phyloP scores from a whole-genome alignment of 2,329 filamentous ascomycete species.

The Alternaria sp. region DNA sequence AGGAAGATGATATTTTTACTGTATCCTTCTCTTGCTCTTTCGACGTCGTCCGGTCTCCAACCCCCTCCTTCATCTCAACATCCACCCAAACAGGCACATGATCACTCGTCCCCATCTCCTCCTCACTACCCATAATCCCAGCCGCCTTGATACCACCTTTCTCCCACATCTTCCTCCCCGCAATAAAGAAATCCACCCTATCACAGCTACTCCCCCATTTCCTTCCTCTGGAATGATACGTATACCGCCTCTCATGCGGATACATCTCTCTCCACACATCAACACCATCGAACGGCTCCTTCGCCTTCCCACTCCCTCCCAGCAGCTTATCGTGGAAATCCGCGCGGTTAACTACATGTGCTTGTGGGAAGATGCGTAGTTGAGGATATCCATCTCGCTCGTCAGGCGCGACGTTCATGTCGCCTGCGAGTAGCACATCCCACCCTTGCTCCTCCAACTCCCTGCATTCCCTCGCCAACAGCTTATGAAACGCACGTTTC shows the following conservation, averaged over 20 bases:
- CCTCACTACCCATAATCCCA: conserved; percentile 51
- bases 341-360: conserved; percentile 59
- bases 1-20: background rate
- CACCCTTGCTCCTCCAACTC: conserved; percentile 51
- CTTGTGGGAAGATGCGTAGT: conserved; percentile 52
- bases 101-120: conserved; percentile 60
- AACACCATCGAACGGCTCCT: conserved; percentile 39
- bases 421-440: conserved; percentile 57
- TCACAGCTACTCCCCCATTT: conserved; percentile 61
- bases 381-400: conserved; percentile 56
- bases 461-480: conserved; percentile 55
- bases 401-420: conserved; percentile 59
- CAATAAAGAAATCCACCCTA: conserved; percentile 60
- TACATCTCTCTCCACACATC: conserved; percentile 59
- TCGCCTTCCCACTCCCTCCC: conserved; percentile 9
- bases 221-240: conserved; percentile 54
- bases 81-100: conserved; percentile 60
- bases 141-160: conserved; percentile 43
- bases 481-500: conserved; percentile 57
- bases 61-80: conserved; percentile 9
- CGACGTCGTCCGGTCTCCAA: too few species aligned
- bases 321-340: conserved; percentile 61
- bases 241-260: conserved; percentile 54
- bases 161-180: conserved; percentile 51
- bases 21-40: background rate